These are phyloP conservation scores for Blumeriella jaapii DNA, from an alignment of 2,329 filamentous ascomycete species.

Conservation along the genomic window DNA sequence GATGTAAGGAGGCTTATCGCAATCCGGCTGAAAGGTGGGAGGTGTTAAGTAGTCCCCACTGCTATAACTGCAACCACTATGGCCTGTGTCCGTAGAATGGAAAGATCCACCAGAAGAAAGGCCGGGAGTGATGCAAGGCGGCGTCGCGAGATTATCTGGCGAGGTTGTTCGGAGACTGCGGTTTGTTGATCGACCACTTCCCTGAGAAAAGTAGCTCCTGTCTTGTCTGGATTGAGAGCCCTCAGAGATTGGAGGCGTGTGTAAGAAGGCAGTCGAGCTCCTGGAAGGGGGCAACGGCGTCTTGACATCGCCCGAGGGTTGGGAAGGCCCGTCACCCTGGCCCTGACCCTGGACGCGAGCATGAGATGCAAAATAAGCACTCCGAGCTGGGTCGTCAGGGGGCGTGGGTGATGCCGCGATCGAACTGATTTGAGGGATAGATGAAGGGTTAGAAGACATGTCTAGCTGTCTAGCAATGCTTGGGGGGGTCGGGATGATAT, in stretches of 20 bases:
- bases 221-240: constrained; percentile 2
- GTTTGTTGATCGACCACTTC: not conserved
- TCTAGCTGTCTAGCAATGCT: too few species aligned
- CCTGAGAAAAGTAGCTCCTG: constrained; percentile 1
- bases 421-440: too few species aligned
- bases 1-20: constrained; percentile 14
- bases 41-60: constrained; percentile 10
- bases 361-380: too few species aligned
- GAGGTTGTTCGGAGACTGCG: constrained; percentile 1
- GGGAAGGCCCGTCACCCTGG: not conserved
- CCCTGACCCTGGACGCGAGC: too few species aligned
- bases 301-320: too few species aligned
- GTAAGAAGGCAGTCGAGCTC: constrained; percentile 1
- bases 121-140: constrained; percentile 6
- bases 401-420: too few species aligned
- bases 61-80: constrained; percentile 10
- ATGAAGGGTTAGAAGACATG: not conserved
- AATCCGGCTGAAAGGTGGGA: constrained; percentile 3
- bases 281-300: not conserved
- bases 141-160: constrained; percentile 6
- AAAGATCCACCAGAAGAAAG: constrained; percentile 9
- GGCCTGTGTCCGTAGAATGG: constrained; percentile 8
- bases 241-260: constrained; percentile 2
- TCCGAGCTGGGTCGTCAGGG: too few species aligned
- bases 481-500: too few species aligned